Evolutionary conservation across 805 yeast genomes (phyloP), one percentile per base, ranked within the genome.

Genomic region (Nakazawaea populi): DNA sequence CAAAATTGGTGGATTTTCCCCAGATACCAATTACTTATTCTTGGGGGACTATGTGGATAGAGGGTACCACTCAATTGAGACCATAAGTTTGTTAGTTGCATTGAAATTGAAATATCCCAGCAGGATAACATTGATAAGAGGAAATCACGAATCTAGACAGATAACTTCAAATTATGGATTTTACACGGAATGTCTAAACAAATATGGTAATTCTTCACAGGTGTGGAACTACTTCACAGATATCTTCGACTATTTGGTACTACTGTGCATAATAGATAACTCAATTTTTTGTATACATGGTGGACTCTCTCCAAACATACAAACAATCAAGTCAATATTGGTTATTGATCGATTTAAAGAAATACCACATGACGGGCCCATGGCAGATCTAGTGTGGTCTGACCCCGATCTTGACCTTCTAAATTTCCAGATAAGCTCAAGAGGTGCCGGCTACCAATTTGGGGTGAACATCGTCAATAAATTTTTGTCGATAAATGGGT

Each of bases 321-420:
- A 92, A 62, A 87, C 94, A 6, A 77, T 94, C 27, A 97, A 94
- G 63, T 97, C 95, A 57, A 89, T 94, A 47, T 76, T 87, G 55
- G 83, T 94, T 12, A 84, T 95, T 7, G 99, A 94, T 67, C 67
- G 99, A 53, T 92, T 90, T 63, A 80, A 84, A 56, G 99, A 94
- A 65, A 89, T 95, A 10, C 99, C 99, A 0, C 99, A 95, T 59
- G 99, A 94, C 65, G 99, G 99, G 0, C 96, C 97, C 12, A 94
- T 94, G 97, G 99, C 99, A 1, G 99, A 94, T 66, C 72, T 94
- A 47, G 98, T 94, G 18, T 94, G 99, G 99, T 85, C 94, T 27
- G 99, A 94, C 63, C 99, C 99, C 0, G 98, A 95, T 66, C 86
- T 87, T 34, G 88, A 86, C 51, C 73, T 73, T 51, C 59, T 71